Evolutionary conservation across 2,329 filamentous ascomycete species (phyloP).

Genomic region (Xylariaceae sp.): DNA sequence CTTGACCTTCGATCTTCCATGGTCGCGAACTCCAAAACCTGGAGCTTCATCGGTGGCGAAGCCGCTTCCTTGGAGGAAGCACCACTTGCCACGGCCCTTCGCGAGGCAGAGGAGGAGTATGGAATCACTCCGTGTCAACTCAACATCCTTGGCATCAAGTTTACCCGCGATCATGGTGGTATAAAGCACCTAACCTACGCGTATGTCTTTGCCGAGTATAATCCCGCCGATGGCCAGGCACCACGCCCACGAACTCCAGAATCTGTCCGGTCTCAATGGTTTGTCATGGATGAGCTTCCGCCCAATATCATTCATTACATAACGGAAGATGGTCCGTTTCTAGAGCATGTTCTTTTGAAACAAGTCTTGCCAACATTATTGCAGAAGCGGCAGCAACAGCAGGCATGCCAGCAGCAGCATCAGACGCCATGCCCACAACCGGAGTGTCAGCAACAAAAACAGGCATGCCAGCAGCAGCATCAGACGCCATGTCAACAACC

Average conservation of each 20-base stretch:
- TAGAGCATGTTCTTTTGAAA: background rate
- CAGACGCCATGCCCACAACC: no score
- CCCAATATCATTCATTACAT: background rate
- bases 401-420: no score
- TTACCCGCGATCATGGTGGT: slow-evolving; percentile 13
- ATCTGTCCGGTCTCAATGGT: slow-evolving; percentile 10
- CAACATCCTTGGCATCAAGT: background rate
- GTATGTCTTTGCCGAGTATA: slow-evolving; percentile 16
- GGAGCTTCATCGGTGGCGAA: slow-evolving; percentile 10
- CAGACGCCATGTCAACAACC: no score
- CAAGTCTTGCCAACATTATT: slow-evolving; percentile 1
- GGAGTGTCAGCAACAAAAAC: no score
- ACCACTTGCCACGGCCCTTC: background rate
- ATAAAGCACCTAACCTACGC: slow-evolving; percentile 11
- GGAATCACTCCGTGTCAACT: slow-evolving; percentile 1
- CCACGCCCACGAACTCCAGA: background rate
- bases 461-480: no score
- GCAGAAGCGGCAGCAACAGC: background rate
- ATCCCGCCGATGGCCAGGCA: background rate
- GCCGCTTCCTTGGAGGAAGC: background rate
- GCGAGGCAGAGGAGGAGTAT: slow-evolving; percentile 5
- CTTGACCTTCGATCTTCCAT: slow-evolving; percentile 4
- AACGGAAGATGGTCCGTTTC: background rate
- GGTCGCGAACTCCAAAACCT: background rate
- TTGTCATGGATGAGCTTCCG: slow-evolving; percentile 6